Conservation (phyloP, 2,329 filamentous ascomycete species). For the Paracamarosporium sp. region DNA sequence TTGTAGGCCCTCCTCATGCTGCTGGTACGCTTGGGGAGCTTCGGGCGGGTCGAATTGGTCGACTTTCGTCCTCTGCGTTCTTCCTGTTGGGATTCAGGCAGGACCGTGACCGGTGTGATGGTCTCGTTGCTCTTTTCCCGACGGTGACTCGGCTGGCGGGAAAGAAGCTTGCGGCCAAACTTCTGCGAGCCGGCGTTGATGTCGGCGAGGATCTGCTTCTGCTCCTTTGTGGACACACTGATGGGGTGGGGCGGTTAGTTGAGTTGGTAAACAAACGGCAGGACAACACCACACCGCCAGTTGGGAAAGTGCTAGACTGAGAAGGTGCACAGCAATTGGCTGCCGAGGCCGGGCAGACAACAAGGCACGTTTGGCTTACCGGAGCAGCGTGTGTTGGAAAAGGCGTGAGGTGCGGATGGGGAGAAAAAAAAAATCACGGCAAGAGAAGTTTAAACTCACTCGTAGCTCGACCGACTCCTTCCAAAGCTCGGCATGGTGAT, state of each 20-base stretch:
- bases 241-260: slow-evolving; percentile 17
- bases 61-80: slow-evolving; percentile 43
- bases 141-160: slow-evolving; percentile 26
- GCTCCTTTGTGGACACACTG: slow-evolving; percentile 43
- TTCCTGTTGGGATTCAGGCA: slow-evolving; percentile 25
- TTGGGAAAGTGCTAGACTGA: slow-evolving; percentile 2
- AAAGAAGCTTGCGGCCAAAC: slow-evolving; percentile 40
- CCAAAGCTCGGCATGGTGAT: slow-evolving; percentile 48
- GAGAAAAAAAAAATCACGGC: slow-evolving; percentile 20
- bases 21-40: slow-evolving; percentile 44
- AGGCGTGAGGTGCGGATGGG: background rate
- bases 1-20: slow-evolving; percentile 50
- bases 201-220: slow-evolving; percentile 48
- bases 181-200: slow-evolving; percentile 47
- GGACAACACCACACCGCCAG: slow-evolving; percentile 3
- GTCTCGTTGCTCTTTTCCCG: slow-evolving; percentile 32
- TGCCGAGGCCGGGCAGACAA: background rate
- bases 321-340: slow-evolving; percentile 6
- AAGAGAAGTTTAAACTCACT: slow-evolving; percentile 39
- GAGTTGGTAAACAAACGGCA: slow-evolving; percentile 17
- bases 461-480: slow-evolving; percentile 47
- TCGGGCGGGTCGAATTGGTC: slow-evolving; percentile 36
- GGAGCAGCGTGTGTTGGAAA: slow-evolving; percentile 11
- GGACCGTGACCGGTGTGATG: slow-evolving; percentile 37
- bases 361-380: slow-evolving; percentile 8